Percentiles rank a stretch among this genome's conserved stretches.
phyloP scores from a whole-genome alignment of 139 green algal species.

The Chlamydomonas sphaeroides region DNA sequence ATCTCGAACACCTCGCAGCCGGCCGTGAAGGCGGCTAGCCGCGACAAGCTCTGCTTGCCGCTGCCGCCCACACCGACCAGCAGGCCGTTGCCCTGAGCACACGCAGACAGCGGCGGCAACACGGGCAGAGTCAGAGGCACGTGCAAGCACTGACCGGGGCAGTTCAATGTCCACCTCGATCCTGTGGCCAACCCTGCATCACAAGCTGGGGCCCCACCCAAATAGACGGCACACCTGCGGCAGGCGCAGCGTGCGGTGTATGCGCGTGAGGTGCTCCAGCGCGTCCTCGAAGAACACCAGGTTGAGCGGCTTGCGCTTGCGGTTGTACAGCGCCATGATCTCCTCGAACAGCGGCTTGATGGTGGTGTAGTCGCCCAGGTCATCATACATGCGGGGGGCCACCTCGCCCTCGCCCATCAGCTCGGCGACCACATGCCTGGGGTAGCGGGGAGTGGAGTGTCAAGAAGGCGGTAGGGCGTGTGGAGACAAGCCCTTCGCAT shows the following conservation, averaged over 20 bases:
- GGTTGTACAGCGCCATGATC: constrained; percentile 78
- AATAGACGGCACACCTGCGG: too few relatives aligned
- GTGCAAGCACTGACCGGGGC: too few relatives aligned
- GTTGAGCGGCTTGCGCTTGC: constrained; percentile 76
- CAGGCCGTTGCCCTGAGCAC: constrained; percentile 71
- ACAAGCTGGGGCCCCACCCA: too few relatives aligned
- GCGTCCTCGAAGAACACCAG: constrained; percentile 90
- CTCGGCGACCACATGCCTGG: constrained; percentile 41
- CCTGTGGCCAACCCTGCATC: too few relatives aligned
- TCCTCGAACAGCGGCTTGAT: constrained; percentile 82
- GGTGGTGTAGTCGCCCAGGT: constrained; percentile 69
- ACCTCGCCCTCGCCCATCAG: constrained; percentile 46
- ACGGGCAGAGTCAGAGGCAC: too few relatives aligned
- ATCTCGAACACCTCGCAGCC: constrained; percentile 88
- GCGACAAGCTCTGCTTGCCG: constrained; percentile 81
- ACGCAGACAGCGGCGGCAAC: too few relatives aligned
- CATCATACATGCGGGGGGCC: constrained; percentile 76
- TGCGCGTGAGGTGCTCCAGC: constrained; percentile 85
- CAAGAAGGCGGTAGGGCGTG: background rate
- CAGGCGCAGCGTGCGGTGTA: constrained; percentile 79
- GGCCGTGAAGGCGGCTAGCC: constrained; percentile 68
- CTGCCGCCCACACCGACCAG: constrained; percentile 89
- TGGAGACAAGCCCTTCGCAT: too few relatives aligned
- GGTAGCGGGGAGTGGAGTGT: background rate
- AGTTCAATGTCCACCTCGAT: too few relatives aligned